Evolutionary conservation across 2,329 filamentous ascomycete species (phyloP).

Genomic region (Penicillium polonicum): DNA sequence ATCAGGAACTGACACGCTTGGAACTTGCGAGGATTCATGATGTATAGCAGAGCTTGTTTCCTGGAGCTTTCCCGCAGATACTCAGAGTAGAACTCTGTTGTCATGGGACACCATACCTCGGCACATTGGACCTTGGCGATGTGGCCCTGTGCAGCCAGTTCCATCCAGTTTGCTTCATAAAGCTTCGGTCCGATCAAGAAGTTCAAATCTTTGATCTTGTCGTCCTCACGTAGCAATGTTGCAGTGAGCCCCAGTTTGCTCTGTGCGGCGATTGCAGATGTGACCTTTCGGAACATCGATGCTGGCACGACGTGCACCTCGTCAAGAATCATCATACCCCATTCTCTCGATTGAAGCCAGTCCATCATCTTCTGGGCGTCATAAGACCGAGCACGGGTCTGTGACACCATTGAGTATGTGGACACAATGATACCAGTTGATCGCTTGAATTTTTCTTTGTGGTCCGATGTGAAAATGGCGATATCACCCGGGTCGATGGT

Average conservation of each 20-base stretch:
- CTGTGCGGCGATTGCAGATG: constrained; percentile 88
- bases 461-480: constrained; percentile 90
- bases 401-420: constrained; percentile 98
- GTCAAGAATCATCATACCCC: constrained; percentile 95
- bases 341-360: constrained; percentile 83
- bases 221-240: constrained; percentile 90
- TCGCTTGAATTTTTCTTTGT: constrained; percentile 79
- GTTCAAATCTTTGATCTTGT: constrained; percentile 97
- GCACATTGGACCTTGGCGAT: constrained; percentile 97
- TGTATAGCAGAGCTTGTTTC: constrained; percentile 72
- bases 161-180: constrained; percentile 99
- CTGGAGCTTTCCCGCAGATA: constrained; percentile 73
- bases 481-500: constrained; percentile 94
- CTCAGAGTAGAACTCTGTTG: constrained; percentile 94
- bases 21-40: constrained; percentile 97
- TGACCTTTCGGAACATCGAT: constrained; percentile 93
- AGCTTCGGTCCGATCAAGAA: constrained; percentile 96
- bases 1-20: constrained; percentile 98
- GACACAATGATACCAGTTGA: constrained; percentile 96
- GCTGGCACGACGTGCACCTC: constrained; percentile 98
- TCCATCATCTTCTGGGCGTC: constrained; percentile 98
- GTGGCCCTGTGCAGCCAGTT: constrained; percentile 92
- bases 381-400: constrained; percentile 80
- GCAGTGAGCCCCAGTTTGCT: constrained; percentile 93
- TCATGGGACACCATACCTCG: constrained; percentile 99